Evolutionary conservation across 495 filamentous ascomycete species (phyloP), one percentile per base, ranked within the genome.

Genomic region (Amorphotheca resinae): DNA sequence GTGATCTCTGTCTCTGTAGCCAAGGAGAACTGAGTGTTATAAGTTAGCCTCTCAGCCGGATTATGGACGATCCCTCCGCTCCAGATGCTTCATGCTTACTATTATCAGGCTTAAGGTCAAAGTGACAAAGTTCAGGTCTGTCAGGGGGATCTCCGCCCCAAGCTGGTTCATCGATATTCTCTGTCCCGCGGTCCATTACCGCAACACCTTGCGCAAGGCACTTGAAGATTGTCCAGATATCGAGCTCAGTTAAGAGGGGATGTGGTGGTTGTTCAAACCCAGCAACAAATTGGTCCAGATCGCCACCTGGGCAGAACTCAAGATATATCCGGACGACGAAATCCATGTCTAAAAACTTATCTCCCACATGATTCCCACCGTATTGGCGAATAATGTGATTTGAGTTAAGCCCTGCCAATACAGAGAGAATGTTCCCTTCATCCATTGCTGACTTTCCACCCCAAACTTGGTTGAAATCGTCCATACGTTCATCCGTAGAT

Each of bases 301-400:
- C 40, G 3, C 40, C 40, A 33, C 40, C 40, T 9, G 40, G 40
- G 22, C 40, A 42, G 31, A 20, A 42, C 30, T 42, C 40, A 17
- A 42, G 22, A 33, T 22, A 33, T 14, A 42, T 22, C 17, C 40
- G 33, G 5, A 42, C 30, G 4, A 42, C 40, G 2, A 9, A 11
- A 9, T 20, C 40, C 40, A 42, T 42, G 1, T 42, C 30, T 3
- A n/a, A 4, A 20, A 42, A 42, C 1, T 20, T 18, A 42, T 42
- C 30, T 1, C 40, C 40, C 5, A 42, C 4, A 6, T 14, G 20
- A 42, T 42, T 42, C 1, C 39, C 39, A 4, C 40, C 30, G 34
- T 42, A 42, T 22, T 33, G 26, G 12, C 26, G 9, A 12, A 42
- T 25, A 14, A 42, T 33, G 22, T 42, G 40, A n/a, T 42, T 22